Conservation (phyloP, 1,284 basidiomycete genomes). For the Termitomyces sp. region DNA sequence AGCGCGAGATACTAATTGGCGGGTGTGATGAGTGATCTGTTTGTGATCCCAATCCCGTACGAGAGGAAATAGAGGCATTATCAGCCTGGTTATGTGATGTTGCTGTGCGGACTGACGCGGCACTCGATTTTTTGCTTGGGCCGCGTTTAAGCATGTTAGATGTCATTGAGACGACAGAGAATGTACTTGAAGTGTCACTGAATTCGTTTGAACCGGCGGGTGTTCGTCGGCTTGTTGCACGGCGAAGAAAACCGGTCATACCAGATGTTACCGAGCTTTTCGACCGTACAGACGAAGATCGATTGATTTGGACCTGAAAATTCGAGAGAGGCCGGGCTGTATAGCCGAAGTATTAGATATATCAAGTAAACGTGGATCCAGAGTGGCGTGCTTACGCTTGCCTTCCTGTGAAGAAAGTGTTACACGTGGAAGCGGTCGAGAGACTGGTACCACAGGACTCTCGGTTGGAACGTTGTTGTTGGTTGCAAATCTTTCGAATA, state of each 20-base stretch:
- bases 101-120: constrained; percentile 42
- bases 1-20: constrained; percentile 25
- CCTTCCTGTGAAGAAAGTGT: constrained; percentile 24
- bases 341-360: constrained; percentile 10
- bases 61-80: constrained; percentile 37
- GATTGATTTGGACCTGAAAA: constrained; percentile 44
- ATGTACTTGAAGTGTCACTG: constrained; percentile 50
- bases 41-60: constrained; percentile 25
- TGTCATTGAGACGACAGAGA: constrained; percentile 44
- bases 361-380: constrained; percentile 18
- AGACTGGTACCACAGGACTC: constrained; percentile 50
- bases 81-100: constrained; percentile 36
- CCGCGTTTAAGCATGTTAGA: constrained; percentile 36
- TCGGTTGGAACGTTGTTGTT: constrained; percentile 55
- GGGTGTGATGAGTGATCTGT: constrained; percentile 20
- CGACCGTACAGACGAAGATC: constrained; percentile 56
- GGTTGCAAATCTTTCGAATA: constrained; percentile 68
- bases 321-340: constrained; percentile 41
- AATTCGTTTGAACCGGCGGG: constrained; percentile 37
- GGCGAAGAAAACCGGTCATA: constrained; percentile 54
- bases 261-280: constrained; percentile 56
- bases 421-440: constrained; percentile 25
- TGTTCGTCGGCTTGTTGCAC: constrained; percentile 46
- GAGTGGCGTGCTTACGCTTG: constrained; percentile 23
- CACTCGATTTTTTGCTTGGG: constrained; percentile 45